Evolutionary conservation across 192 early-diverging fungal species (phyloP), one percentile per base, ranked within the genome.

Genomic region (Lunasporangiospora selenospora): DNA sequence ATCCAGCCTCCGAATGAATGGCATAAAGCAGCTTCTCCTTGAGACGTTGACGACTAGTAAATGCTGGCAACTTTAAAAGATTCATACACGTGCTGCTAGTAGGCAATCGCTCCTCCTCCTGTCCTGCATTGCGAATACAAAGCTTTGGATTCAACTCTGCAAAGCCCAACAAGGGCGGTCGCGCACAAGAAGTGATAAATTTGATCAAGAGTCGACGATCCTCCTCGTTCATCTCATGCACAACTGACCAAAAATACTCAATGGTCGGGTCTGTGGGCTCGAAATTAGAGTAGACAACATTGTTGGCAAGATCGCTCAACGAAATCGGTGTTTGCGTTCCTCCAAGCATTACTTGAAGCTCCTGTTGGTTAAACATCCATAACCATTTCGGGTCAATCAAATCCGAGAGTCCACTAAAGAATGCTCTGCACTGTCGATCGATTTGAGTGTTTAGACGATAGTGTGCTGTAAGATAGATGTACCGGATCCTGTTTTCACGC

Each of bases 91-190:
- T 90, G 38, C 87, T 91, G 21, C 86, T 87, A 36, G 90, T 89
- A 12, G 92, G 97, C 57, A 98, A 70, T 33, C 95, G 77, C 6
- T 83, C 80, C 43, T 91, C 83, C 16, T 90, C 83, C 9, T 75
- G 77, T 3, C 90, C 91, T 3, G 89, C 86, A 48, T 80, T 77
- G 30, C 90, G 80, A 31, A 95, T 87, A 63, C 87, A 88, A 42
- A 94, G 80, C 39, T 82, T 77, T 0, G 93, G 93, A 26, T 83
- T 73, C 41, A 95, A 60, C 60, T 87, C 85, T 29, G 81, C 81
- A 59, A 99, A 99, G 6, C 97, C 97, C 34, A 99, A 70, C 43
- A 99, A 61, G 21, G 97, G 97, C 21, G 95, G 94, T 37, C 97
- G 75, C 33, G 90, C 83, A 64, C 95, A 97, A 53, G 89, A 92